Conservation (phyloP, 192 early-diverging fungal species). For the Piromyces finnis region DNA sequence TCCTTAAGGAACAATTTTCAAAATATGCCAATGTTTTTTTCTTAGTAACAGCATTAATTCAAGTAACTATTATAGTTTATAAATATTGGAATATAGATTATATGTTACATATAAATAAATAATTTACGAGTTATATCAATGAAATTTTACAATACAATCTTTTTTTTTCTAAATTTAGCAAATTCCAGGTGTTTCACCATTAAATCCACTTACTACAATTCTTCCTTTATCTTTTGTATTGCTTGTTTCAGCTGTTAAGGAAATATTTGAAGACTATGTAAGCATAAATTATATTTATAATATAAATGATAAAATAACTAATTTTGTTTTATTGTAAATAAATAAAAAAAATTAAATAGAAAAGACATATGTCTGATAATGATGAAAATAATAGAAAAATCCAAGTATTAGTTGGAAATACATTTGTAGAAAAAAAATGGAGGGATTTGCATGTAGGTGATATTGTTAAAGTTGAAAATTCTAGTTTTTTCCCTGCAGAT, state of each 20-base stretch:
- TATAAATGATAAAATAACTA: no score
- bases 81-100: no score
- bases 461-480: conserved; percentile 74
- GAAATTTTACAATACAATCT: no score
- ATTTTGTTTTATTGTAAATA: no score
- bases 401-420: not conserved
- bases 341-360: no score
- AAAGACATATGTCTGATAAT: conserved; percentile 54
- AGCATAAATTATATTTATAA: no score
- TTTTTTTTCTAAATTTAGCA: no score
- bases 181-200: conserved; percentile 86
- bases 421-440: conserved; percentile 67
- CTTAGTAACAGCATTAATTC: conserved; percentile 88
- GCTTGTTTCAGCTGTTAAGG: conserved; percentile 78
- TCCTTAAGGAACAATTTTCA: conserved; percentile 91
- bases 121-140: no score
- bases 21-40: conserved; percentile 99
- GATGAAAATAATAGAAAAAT: conserved; percentile 35
- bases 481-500: conserved; percentile 82
- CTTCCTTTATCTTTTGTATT: conserved; percentile 70
- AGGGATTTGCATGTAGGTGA: conserved; percentile 73
- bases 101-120: no score
- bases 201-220: conserved; percentile 72
- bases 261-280: conserved; percentile 69
- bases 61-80: conserved; percentile 33